These are phyloP conservation scores for Alternaria arborescens DNA, from an alignment of 2,329 filamentous ascomycete species.

Conservation along the genomic window DNA sequence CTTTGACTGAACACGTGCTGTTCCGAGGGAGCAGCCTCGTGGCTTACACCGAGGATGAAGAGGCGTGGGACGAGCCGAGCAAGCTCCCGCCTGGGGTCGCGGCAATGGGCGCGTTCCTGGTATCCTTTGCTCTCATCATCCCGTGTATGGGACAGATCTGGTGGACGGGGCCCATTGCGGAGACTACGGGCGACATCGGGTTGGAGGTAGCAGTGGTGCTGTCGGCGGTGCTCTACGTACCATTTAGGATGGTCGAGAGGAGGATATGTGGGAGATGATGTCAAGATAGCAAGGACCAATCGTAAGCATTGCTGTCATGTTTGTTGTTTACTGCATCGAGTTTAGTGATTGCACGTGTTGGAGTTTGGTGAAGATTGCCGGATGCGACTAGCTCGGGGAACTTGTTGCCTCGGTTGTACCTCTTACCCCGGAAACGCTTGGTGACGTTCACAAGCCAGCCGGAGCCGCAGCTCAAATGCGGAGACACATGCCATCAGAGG, in stretches of 20 bases:
- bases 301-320: neutral
- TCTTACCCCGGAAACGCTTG: constrained; percentile 33
- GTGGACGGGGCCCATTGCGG: constrained; percentile 68
- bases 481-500: constrained; percentile 16
- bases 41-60: constrained; percentile 49
- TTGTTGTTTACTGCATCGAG: constrained; percentile 1
- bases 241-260: constrained; percentile 54
- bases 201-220: constrained; percentile 69
- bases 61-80: constrained; percentile 52
- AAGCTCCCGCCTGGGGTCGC: constrained; percentile 54
- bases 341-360: constrained; percentile 16
- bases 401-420: constrained; percentile 40
- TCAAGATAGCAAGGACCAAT: neutral
- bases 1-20: constrained; percentile 50
- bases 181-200: constrained; percentile 69
- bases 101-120: constrained; percentile 49
- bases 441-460: constrained; percentile 48
- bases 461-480: constrained; percentile 40
- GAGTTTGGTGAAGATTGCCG: constrained; percentile 15
- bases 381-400: constrained; percentile 26
- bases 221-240: constrained; percentile 56
- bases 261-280: constrained; percentile 17
- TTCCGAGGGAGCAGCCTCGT: constrained; percentile 46
- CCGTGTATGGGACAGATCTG: constrained; percentile 69
- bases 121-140: constrained; percentile 60